Base-by-base conservation (phyloP, 73 alveolate genomes). In the Symbiodinium natans region DNA sequence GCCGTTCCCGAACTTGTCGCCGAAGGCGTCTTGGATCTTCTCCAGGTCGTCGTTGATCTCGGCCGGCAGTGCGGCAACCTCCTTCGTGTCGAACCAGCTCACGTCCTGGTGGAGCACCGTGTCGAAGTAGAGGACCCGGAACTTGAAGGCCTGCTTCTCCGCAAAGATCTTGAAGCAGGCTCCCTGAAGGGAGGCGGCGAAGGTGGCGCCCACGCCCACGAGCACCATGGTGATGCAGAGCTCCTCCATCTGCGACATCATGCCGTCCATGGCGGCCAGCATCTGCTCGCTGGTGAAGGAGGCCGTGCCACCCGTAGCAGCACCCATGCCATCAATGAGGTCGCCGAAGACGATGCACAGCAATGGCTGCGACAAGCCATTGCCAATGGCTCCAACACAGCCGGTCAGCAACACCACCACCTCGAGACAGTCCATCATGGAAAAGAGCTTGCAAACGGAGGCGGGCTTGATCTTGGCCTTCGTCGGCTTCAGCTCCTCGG, bases 1-100 rank as follows among this genome's bases (percentile, higher is more conserved):
- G 27, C 94, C 94, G 39, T 68, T 68, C 38, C 94, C 93, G 52
- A 85, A 63, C 68, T 88, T 88, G 59, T 88, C 95, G n/a, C 85
- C 95, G 85, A 88, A 59, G 41, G 95, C 95, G 27, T 88, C 95
- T 19, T 43, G 82, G 85, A 88, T 63, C 86, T 88, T 88, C 54
- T 59, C 95, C 88, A 75, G 15, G 80, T 92, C 98, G 19, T 71
- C 90, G 54, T 71, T 74, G 90, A 92, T 92, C 73, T 71, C 88
- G 9, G 98, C n/a, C 27, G 98, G 90, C 82, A 92, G 41, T 5
- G 98, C 88, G 1, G 92, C 98, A 11, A 73, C 83, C 83, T 73
- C 83, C 39, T 33, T 29, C 83, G 34, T 73, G 83, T 73, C 83
- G 83, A 73, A 73, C 83, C 83, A 73, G 41, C 39, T 36, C 83